phyloP scores from a whole-genome alignment of 805 yeast genomes.

The Tetrapisispora phaffii region DNA sequence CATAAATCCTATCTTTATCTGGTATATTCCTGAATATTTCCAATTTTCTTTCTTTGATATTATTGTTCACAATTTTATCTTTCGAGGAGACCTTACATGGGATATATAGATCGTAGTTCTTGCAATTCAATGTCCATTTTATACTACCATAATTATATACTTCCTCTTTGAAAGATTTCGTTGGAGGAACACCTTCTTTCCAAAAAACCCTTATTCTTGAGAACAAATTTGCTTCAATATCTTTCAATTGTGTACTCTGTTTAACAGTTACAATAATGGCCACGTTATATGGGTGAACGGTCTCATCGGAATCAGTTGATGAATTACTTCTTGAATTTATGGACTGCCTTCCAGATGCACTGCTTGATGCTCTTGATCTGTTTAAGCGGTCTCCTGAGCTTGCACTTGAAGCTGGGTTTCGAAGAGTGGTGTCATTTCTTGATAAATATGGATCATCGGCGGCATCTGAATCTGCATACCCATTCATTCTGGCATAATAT shows the following conservation, averaged over 20 bases:
- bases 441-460: neutral
- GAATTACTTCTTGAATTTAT: neutral
- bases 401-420: neutral
- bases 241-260: slow-evolving; percentile 32
- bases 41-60: slow-evolving; percentile 1
- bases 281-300: slow-evolving; percentile 40
- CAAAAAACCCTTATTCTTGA: slow-evolving; percentile 39
- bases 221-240: slow-evolving; percentile 35
- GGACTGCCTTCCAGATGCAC: neutral
- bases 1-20: slow-evolving; percentile 6
- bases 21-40: slow-evolving; percentile 7
- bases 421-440: neutral
- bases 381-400: neutral
- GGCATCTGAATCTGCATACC: neutral
- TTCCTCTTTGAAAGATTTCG: slow-evolving; percentile 36
- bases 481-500: slow-evolving; percentile 17
- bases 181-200: slow-evolving; percentile 46
- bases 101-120: slow-evolving; percentile 37
- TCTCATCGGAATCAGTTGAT: slow-evolving; percentile 6
- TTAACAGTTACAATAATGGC: slow-evolving; percentile 40
- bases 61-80: slow-evolving; percentile 8
- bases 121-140: slow-evolving; percentile 36
- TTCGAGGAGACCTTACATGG: slow-evolving; percentile 17
- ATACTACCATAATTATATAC: slow-evolving; percentile 38
- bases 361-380: neutral